phyloP scores from a whole-genome alignment of 1,284 basidiomycete genomes.

The Cryptococcus sp. region DNA sequence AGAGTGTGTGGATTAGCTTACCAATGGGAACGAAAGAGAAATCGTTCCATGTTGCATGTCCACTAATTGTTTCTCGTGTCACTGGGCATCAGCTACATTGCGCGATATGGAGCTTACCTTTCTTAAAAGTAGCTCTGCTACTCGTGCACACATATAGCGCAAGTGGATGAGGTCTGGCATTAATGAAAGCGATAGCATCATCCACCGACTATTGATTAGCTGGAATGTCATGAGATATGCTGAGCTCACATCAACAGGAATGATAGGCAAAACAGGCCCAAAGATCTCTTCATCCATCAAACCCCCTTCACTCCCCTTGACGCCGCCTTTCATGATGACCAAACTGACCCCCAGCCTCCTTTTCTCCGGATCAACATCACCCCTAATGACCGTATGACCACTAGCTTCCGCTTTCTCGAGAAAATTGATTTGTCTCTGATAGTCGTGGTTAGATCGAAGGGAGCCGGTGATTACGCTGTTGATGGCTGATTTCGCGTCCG shows the following conservation, averaged over 20 bases:
- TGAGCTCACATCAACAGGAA: conserved; percentile 59
- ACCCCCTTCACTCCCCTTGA: conserved; percentile 55
- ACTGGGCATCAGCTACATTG: conserved; percentile 22
- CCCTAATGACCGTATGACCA: conserved; percentile 68
- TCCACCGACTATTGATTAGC: conserved; percentile 54
- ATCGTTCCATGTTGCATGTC: conserved; percentile 46
- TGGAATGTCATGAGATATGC: neutral
- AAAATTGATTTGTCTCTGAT: conserved; percentile 60
- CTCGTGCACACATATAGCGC: conserved; percentile 45
- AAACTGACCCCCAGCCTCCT: conserved; percentile 40
- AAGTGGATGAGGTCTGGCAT: conserved; percentile 47
- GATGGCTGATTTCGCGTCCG: conserved; percentile 49
- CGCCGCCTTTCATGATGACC: conserved; percentile 57
- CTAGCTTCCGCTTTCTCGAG: conserved; percentile 58
- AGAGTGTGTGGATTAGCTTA: conserved; percentile 8
- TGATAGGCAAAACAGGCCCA: conserved; percentile 68
- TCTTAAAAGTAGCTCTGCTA: conserved; percentile 29
- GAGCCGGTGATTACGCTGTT: conserved; percentile 52
- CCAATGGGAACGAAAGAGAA: conserved; percentile 33
- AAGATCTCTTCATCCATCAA: conserved; percentile 73
- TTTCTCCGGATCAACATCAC: conserved; percentile 57
- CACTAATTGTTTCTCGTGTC: conserved; percentile 36
- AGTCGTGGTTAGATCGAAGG: conserved; percentile 57
- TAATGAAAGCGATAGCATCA: conserved; percentile 67
- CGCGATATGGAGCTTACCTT: conserved; percentile 22